Conservation (phyloP, 1,139 yeast genomes). For the Blastobotrys aristatus region DNA sequence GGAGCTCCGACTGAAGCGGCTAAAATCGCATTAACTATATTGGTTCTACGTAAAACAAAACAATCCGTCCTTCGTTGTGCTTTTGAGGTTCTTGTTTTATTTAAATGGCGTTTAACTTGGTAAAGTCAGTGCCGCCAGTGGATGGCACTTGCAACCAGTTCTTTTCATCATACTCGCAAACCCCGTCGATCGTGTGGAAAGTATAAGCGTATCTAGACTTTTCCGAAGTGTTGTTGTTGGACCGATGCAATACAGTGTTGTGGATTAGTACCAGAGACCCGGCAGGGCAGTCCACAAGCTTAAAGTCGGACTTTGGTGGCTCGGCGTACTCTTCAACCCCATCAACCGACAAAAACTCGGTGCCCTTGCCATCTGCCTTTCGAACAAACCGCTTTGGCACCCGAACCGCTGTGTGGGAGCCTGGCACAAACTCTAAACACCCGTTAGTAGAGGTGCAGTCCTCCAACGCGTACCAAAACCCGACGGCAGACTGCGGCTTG, state of each 20-base stretch:
- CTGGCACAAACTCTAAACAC: constrained; percentile 68
- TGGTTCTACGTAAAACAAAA: not conserved
- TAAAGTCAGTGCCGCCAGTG: constrained; percentile 57
- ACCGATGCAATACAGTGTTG: constrained; percentile 66
- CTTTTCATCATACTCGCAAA: constrained; percentile 49
- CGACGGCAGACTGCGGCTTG: constrained; percentile 65
- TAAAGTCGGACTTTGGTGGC: constrained; percentile 42
- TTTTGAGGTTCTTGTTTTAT: not conserved
- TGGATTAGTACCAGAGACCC: constrained; percentile 67
- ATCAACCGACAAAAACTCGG: constrained; percentile 36
- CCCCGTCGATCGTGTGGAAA: constrained; percentile 73
- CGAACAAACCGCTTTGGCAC: constrained; percentile 65
- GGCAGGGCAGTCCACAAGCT: constrained; percentile 58
- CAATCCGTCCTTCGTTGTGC: not conserved
- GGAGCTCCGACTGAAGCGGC: not conserved
- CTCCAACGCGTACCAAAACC: constrained; percentile 80
- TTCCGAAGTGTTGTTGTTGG: constrained; percentile 52
- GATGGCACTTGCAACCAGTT: constrained; percentile 82
- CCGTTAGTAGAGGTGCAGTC: constrained; percentile 68
- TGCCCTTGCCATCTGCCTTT: constrained; percentile 39
- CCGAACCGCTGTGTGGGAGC: constrained; percentile 58
- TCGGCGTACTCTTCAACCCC: constrained; percentile 26
- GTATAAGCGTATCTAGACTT: constrained; percentile 72
- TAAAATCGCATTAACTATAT: not conserved
- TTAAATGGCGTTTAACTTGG: constrained; percentile 22